These are phyloP conservation scores for Fusarium fujikuroi DNA, from an alignment of 2,329 filamentous ascomycete genomes.

Conservation along the genomic window DNA sequence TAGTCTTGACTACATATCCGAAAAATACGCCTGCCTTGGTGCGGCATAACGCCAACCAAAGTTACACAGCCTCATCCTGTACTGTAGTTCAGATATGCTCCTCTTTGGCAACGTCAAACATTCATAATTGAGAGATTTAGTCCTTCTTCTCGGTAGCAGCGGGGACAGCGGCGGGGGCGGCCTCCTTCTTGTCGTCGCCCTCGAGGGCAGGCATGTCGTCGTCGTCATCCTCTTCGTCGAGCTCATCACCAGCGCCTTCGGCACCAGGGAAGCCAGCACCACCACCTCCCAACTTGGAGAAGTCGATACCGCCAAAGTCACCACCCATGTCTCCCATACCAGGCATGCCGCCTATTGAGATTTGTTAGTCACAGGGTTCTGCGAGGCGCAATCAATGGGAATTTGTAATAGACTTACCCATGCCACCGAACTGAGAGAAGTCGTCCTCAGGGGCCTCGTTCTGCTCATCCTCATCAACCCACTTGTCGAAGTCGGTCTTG, in stretches of 20 bases:
- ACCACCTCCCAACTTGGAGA: constrained; percentile 84
- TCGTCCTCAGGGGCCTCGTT: constrained; percentile 89
- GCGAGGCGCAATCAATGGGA: background rate
- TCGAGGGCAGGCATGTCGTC: constrained; percentile 89
- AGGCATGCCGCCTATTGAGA: constrained; percentile 61
- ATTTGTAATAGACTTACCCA: constrained; percentile 60
- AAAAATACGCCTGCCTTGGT: constrained; percentile 35
- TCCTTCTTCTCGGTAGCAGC: constrained; percentile 55
- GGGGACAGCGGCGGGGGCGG: constrained; percentile 44
- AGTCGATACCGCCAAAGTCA: constrained; percentile 89
- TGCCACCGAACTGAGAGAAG: constrained; percentile 73
- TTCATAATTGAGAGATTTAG: constrained; percentile 38
- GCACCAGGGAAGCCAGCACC: constrained; percentile 66
- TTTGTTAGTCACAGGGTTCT: constrained; percentile 4
- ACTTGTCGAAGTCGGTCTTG: constrained; percentile 99
- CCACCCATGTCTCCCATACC: constrained; percentile 60
- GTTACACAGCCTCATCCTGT: constrained; percentile 37
- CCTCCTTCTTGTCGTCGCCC: constrained; percentile 63
- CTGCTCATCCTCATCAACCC: constrained; percentile 99
- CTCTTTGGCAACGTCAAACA: constrained; percentile 34
- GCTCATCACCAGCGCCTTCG: constrained; percentile 58
- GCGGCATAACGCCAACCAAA: constrained; percentile 42
- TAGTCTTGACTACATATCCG: constrained; percentile 30
- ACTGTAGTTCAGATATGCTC: constrained; percentile 35
- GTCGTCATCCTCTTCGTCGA: constrained; percentile 70